phyloP scores from a whole-genome alignment of 768 basidiomycete species.

The Tylopilus cervinicoccineus region DNA sequence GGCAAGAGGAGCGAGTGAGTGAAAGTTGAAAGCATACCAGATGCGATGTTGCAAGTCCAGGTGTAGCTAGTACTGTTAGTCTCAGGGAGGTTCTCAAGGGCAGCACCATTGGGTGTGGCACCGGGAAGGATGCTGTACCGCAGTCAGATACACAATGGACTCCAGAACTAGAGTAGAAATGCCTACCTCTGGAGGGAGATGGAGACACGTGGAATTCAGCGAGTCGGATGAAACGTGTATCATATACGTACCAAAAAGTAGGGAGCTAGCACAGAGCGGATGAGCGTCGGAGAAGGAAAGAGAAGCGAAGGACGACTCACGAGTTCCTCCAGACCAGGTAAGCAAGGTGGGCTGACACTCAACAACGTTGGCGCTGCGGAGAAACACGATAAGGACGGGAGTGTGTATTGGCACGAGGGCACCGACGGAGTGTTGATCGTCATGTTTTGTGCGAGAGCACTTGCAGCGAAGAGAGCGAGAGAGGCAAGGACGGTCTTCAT shows the following conservation, averaged over 20 bases:
- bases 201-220: not conserved
- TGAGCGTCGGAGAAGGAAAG: not conserved
- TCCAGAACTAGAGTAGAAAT: not conserved
- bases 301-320: constrained; percentile 36
- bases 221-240: not conserved
- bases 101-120: constrained; percentile 36
- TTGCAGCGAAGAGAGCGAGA: constrained; percentile 39
- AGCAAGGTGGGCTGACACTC: constrained; percentile 58
- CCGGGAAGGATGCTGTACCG: constrained; percentile 52
- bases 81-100: constrained; percentile 46
- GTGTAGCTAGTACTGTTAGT: constrained; percentile 39
- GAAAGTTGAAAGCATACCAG: constrained; percentile 30
- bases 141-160: not conserved
- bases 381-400: constrained; percentile 1
- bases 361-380: constrained; percentile 41
- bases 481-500: constrained; percentile 46
- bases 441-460: constrained; percentile 49
- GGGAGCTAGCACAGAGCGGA: constrained; percentile 39
- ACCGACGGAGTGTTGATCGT: constrained; percentile 73
- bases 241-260: constrained; percentile 56
- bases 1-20: not conserved
- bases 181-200: constrained; percentile 36
- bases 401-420: not conserved
- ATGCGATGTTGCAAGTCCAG: constrained; percentile 52
- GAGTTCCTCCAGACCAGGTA: constrained; percentile 50